phyloP scores from a whole-genome alignment of 2,329 filamentous ascomycete genomes.

The Zymoseptoria tritici region DNA sequence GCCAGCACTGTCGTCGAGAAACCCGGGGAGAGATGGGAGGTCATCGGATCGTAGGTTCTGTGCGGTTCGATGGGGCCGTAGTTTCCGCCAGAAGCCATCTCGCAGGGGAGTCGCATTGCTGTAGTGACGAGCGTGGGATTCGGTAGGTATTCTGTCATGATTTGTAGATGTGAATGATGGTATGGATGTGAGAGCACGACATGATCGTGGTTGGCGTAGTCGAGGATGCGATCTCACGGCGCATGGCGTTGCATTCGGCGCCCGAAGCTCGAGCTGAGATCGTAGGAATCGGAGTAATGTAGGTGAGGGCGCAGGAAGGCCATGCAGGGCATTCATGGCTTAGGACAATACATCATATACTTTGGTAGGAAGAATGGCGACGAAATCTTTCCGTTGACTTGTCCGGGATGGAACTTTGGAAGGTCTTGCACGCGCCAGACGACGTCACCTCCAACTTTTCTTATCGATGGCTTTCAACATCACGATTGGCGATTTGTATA shows the following conservation, averaged over 20 bases:
- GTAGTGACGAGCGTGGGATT: slow-evolving; percentile 12
- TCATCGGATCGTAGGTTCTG: slow-evolving; percentile 47
- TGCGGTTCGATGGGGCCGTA: slow-evolving; percentile 16
- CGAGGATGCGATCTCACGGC: slow-evolving; percentile 26
- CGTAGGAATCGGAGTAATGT: slow-evolving; percentile 65
- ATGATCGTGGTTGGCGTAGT: slow-evolving; percentile 1
- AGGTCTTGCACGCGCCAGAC: background rate
- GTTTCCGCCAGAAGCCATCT: slow-evolving; percentile 22
- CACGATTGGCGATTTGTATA: background rate
- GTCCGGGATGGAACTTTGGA: background rate
- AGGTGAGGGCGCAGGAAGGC: slow-evolving; percentile 41
- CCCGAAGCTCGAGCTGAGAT: slow-evolving; percentile 56
- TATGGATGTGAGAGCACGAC: background rate
- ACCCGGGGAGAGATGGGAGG: slow-evolving; percentile 44
- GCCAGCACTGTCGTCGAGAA: slow-evolving; percentile 54
- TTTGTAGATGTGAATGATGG: slow-evolving; percentile 6
- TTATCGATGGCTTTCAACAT: background rate
- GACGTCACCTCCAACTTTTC: background rate
- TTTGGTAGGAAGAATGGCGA: background rate
- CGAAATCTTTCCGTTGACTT: background rate
- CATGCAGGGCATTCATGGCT: slow-evolving; percentile 24
- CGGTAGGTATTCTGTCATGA: slow-evolving; percentile 15
- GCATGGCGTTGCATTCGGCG: slow-evolving; percentile 32
- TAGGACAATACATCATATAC: background rate
- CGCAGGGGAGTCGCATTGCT: slow-evolving; percentile 7